Conservation (phyloP, 768 basidiomycete genomes). For the Leccinum fibrillosum region DNA sequence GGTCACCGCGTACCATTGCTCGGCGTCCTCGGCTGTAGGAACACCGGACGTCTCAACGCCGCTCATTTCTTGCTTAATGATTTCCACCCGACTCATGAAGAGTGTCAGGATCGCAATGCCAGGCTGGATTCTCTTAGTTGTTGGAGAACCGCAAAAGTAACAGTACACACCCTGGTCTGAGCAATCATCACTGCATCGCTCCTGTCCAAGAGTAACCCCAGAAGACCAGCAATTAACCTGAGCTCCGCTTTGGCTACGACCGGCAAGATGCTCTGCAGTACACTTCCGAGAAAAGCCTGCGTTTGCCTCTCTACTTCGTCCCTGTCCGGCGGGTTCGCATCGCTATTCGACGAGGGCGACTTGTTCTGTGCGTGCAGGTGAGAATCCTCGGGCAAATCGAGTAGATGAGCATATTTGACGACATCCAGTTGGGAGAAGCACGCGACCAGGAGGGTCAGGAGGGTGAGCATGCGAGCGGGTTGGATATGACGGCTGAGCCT, state of each 20-base stretch:
- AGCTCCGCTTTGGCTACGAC: constrained; percentile 78
- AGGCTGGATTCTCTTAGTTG: constrained; percentile 51
- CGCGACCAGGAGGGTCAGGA: constrained; percentile 88
- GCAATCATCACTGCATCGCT: constrained; percentile 72
- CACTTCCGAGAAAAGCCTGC: constrained; percentile 80
- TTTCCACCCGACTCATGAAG: constrained; percentile 89
- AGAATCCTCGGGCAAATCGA: constrained; percentile 65
- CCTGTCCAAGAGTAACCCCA: constrained; percentile 78
- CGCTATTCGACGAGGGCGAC: constrained; percentile 16
- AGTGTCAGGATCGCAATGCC: constrained; percentile 89
- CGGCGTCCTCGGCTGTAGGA: constrained; percentile 69
- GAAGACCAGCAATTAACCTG: constrained; percentile 79
- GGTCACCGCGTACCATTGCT: constrained; percentile 61
- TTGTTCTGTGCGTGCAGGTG: constrained; percentile 22
- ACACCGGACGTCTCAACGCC: constrained; percentile 53
- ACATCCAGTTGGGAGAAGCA: constrained; percentile 95
- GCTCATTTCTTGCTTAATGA: constrained; percentile 72
- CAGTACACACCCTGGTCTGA: constrained; percentile 67
- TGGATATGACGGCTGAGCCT: constrained; percentile 83
- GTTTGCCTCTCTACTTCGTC: constrained; percentile 84
- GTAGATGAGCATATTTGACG: constrained; percentile 68
- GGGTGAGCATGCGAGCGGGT: constrained; percentile 74
- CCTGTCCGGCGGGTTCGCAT: constrained; percentile 38
- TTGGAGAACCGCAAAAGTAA: neutral
- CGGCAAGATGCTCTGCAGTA: constrained; percentile 83